Conservation (phyloP, 306 rosid genomes). For the Casuarina equisetifolia region DNA sequence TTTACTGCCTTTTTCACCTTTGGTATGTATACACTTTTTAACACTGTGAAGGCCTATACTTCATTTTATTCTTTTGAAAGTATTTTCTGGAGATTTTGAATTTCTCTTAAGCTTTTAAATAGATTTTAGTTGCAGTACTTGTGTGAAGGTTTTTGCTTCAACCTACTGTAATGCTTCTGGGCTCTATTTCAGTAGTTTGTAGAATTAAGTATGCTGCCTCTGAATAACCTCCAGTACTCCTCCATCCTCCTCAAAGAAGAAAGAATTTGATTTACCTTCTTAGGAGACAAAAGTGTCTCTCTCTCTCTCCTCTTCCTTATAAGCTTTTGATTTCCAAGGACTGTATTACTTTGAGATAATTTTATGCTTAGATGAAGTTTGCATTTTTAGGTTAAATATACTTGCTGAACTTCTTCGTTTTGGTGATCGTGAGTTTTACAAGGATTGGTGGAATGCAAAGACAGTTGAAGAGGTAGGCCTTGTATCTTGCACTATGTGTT, state of each 20-base stretch:
- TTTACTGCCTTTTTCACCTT: conserved; percentile 96
- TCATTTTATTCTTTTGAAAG: neutral
- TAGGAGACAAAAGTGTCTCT: too few relatives aligned
- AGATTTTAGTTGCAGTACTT: neutral
- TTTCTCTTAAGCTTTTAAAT: neutral
- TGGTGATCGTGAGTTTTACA: conserved; percentile 97
- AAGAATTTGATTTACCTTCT: too few relatives aligned
- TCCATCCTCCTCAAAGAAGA: too few relatives aligned
- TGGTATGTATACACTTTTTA: conserved; percentile 54
- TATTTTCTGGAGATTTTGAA: neutral
- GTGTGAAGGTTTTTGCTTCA: too few relatives aligned
- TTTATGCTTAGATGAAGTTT: conserved; percentile 30
- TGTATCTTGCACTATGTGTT: conserved; percentile 23
- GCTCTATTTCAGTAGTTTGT: too few relatives aligned
- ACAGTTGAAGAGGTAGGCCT: conserved; percentile 82
- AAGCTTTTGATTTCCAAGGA: conserved; percentile 22
- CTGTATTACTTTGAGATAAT: conserved; percentile 16
- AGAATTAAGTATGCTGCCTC: too few relatives aligned
- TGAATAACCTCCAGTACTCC: too few relatives aligned
- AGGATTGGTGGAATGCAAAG: conserved; percentile 99
- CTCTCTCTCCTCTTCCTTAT: neutral
- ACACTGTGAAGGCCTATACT: conserved; percentile 12
- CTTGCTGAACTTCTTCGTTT: conserved; percentile 92
- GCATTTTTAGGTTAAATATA: conserved; percentile 80
- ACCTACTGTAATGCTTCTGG: too few relatives aligned